Evolutionary conservation across 768 basidiomycete species (phyloP), one percentile per base, ranked within the genome.

Genomic region (Clavulina sp.): DNA sequence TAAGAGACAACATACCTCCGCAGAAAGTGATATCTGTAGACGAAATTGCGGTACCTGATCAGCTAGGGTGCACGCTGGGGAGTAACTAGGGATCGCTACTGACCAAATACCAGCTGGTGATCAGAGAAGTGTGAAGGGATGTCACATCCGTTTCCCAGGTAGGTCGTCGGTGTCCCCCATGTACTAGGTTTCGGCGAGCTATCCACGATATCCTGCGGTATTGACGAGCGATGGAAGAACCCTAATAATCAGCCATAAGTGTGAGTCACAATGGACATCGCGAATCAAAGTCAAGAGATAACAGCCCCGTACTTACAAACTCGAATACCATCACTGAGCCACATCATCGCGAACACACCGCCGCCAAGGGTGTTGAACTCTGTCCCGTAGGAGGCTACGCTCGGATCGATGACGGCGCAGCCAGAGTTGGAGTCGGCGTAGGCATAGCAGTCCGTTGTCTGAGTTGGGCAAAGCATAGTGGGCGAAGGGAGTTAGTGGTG

Each of bases 321-420:
- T 26, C 60, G 59, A 53, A 77, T 68, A 9, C 70, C 74, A 32
- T 60, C 55, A 16, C 54, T 56, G 52, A 68, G 64, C 57, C 67
- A 65, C 52, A 67, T 58, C 49, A 66, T 66, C n/a, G 68, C 72
- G 52, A 60, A 74, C 21, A 74, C 68, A 30, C 73, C 73, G 6
- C 74, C 74, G 26, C 66, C 69, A 26, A 59, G 61, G 21, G 49
- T 59, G 56, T 72, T 71, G 62, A 73, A 69, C 16, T 60, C 64
- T 16, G 63, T 64, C 23, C 73, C 73, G 58, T 66, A 73, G 16
- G 64, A 63, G n/a, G 53, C 55, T 32, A 60, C 56, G 33, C 58
- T 59, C 21, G 55, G 51, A 58, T 70, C 69, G 18, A 52, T 50
- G 50, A 67, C 65, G 21, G 64, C 68, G 59, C 73, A 75, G 3